Percentiles rank a stretch among this genome's conserved stretches.
phyloP scores from a whole-genome alignment of 495 filamentous ascomycete species.

The Trichoderma virens region DNA sequence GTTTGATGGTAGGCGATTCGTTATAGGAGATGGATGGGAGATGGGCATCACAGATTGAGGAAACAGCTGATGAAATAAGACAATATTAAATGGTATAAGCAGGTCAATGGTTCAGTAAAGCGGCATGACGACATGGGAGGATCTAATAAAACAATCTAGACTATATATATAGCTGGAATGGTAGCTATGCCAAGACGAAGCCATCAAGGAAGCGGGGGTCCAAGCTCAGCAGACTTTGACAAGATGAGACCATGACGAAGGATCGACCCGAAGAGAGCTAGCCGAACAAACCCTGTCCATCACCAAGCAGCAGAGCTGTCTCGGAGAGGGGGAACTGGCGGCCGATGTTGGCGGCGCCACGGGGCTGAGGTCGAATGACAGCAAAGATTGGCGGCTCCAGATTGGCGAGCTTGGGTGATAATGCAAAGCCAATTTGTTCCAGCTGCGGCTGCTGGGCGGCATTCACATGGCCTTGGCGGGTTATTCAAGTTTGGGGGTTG shows the following conservation, averaged over 20 bases:
- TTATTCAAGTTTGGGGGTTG: too few relatives aligned
- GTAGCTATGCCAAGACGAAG: neutral
- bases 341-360: conserved; percentile 5
- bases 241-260: conserved; percentile 1
- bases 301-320: neutral
- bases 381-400: neutral
- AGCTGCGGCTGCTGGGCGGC: neutral
- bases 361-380: neutral
- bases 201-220: neutral
- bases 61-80: neutral
- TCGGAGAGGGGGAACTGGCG: too few relatives aligned
- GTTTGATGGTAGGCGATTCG: neutral
- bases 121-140: neutral
- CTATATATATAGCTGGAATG: neutral
- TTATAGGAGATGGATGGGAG: neutral
- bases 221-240: neutral
- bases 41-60: too few relatives aligned
- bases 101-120: too few relatives aligned
- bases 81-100: neutral
- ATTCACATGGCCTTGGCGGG: too few relatives aligned
- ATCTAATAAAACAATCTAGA: neutral
- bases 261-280: conserved; percentile 6
- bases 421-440: neutral
- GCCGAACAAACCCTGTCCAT: neutral
- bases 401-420: neutral